phyloP scores from a whole-genome alignment of 108 stramenopile species.

The Tribonema minus region DNA sequence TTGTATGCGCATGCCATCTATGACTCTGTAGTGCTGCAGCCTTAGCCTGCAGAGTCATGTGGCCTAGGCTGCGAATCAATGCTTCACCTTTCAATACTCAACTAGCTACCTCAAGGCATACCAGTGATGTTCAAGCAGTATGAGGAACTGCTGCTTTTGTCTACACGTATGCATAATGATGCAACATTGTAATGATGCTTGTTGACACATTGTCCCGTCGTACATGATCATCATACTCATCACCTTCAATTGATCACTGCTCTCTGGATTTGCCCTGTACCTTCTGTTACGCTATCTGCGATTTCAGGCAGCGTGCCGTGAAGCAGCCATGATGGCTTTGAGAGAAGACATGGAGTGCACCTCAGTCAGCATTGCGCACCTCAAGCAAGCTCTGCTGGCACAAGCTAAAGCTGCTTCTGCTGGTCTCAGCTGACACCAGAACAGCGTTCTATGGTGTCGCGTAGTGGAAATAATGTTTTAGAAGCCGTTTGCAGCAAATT shows the following conservation, averaged over 20 bases:
- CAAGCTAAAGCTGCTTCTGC: too few relatives aligned
- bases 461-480: too few relatives aligned
- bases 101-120: too few relatives aligned
- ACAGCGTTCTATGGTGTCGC: too few relatives aligned
- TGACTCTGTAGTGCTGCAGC: background rate
- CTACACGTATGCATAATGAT: too few relatives aligned
- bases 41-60: background rate
- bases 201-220: background rate
- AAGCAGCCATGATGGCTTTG: slow-evolving; percentile 32
- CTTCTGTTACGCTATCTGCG: background rate
- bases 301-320: slow-evolving; percentile 23
- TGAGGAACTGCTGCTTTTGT: background rate
- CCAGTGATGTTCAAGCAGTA: background rate
- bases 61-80: background rate
- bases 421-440: too few relatives aligned
- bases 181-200: too few relatives aligned
- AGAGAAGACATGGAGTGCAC: slow-evolving; percentile 22
- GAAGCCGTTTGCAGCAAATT: too few relatives aligned
- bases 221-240: background rate
- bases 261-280: background rate
- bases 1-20: background rate
- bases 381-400: too few relatives aligned
- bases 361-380: too few relatives aligned
- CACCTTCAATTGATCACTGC: background rate
- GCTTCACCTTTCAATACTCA: too few relatives aligned